Base-by-base conservation (phyloP, 108 stramenopile species). In the Fragilaria crotonensis region DNA sequence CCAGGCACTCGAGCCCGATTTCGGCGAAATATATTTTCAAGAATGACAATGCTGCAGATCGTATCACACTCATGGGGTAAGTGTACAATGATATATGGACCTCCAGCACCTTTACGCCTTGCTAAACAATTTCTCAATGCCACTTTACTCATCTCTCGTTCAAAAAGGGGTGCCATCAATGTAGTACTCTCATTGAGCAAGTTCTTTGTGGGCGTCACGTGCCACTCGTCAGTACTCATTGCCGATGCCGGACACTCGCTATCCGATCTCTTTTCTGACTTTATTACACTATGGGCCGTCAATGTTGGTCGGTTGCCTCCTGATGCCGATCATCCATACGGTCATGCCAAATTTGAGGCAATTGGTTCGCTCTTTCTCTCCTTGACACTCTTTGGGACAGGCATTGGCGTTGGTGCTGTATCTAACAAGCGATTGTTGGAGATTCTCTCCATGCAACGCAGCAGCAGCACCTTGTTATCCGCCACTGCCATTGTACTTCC, bases 171-270 rank as follows among this genome's bases (percentile, higher is more conserved):
- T 0, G 64, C 74, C n/a, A 71, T 91, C 25, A 96, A 96, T 64
- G 30, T 96, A 5, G 27, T 83, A 4, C 64, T 94, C 45, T 75
- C 74, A 46, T 64, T 77, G 5, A 85, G 81, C n/a, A 96, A 96
- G 64, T 67, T 71, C 0, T 62, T 73, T 4, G 84, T 90, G 26
- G 97, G 97, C 19, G 67, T 95, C 4, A 33, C 68, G 4, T 82
- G 90, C 55, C 81, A 89, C 67, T 91, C 89, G 0, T 67, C 84
- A 4, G 96, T 91, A 18, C 64, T 98, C 59, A 68, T 98, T 45
- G 94, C 97, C 23, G 97, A 98, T 72, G 97, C 96, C 0, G 95
- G 94, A 2, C 97, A 98, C 77, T 90, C 90, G 1, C 53, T 95
- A 25, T 78, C 75, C 29, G 97, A 98, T 73, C 66, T 98, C 30